A percentile compares a stretch with the other conserved stretches of the same genome.
Conservation (phyloP, 2,329 filamentous ascomycete species). For the Pestalotiopsis sp. region DNA sequence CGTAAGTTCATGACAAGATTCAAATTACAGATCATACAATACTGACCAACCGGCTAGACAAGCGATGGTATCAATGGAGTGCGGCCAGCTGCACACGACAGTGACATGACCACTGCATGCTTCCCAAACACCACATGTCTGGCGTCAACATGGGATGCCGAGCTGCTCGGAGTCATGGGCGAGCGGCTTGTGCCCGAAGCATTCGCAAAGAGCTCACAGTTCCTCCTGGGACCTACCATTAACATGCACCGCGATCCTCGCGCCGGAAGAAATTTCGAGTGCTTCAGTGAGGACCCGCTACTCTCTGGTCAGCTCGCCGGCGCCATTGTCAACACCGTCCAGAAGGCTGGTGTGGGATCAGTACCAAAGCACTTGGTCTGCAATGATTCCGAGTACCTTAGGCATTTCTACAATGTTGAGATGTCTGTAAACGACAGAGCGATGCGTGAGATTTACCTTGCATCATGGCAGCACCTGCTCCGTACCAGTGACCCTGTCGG, state of each 20-base stretch:
- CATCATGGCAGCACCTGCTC: slow-evolving; percentile 19
- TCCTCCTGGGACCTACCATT: slow-evolving; percentile 64
- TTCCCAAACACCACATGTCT: slow-evolving; percentile 19
- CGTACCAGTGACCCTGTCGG: slow-evolving; percentile 15
- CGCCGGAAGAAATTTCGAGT: slow-evolving; percentile 44
- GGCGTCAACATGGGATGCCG: slow-evolving; percentile 19
- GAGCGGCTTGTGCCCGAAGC: slow-evolving; percentile 19
- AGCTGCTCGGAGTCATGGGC: slow-evolving; percentile 15
- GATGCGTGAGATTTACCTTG: slow-evolving; percentile 21
- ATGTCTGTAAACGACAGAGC: slow-evolving; percentile 10
- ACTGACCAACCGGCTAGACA: slow-evolving; percentile 9
- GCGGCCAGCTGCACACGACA: slow-evolving; percentile 14
- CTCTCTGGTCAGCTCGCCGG: slow-evolving; percentile 40
- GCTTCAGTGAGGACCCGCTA: slow-evolving; percentile 43
- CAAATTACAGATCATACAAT: not conserved
- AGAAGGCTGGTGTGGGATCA: slow-evolving; percentile 30
- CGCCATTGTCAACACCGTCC: slow-evolving; percentile 37
- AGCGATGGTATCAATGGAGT: slow-evolving; percentile 19
- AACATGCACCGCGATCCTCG: slow-evolving; percentile 44
- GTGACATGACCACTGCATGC: slow-evolving; percentile 17
- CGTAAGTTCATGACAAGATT: not conserved
- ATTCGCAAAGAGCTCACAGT: slow-evolving; percentile 64
- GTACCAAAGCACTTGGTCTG: slow-evolving; percentile 55
- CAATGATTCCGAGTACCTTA: slow-evolving; percentile 45
- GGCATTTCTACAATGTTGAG: slow-evolving; percentile 19